phyloP scores from a whole-genome alignment of 352 stramenopile species.

The Phytophthora pini region DNA sequence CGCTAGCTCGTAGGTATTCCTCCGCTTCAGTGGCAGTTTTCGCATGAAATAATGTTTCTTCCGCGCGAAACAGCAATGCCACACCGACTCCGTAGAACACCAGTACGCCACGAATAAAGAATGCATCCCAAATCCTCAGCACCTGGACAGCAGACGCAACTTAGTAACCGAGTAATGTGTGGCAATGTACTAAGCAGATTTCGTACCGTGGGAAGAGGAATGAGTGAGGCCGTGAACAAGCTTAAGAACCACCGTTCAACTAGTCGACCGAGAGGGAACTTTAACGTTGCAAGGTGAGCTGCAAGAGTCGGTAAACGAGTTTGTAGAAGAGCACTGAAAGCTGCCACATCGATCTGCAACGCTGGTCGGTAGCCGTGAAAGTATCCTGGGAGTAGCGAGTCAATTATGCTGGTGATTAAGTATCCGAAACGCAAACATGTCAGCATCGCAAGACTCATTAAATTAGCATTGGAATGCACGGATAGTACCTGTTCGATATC shows the following conservation, averaged over 20 bases:
- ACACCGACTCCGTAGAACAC: conserved; percentile 78
- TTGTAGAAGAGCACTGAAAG: conserved; percentile 62
- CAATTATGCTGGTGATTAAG: conserved; percentile 53
- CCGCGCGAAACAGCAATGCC: conserved; percentile 67
- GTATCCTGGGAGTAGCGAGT: conserved; percentile 73
- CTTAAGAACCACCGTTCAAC: conserved; percentile 82
- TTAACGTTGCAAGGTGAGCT: conserved; percentile 56
- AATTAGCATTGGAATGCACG: not conserved
- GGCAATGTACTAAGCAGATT: not conserved
- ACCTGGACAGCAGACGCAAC: conserved; percentile 32
- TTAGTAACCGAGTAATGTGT: too few relatives aligned
- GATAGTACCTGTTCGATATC: conserved; percentile 76
- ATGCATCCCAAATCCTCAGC: conserved; percentile 81
- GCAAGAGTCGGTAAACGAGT: conserved; percentile 57
- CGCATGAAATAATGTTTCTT: conserved; percentile 72
- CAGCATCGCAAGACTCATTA: not conserved
- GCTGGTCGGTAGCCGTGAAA: conserved; percentile 80
- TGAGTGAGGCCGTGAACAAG: conserved; percentile 69
- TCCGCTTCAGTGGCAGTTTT: conserved; percentile 58
- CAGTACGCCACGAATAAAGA: conserved; percentile 75
- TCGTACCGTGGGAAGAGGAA: conserved; percentile 75
- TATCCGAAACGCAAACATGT: not conserved
- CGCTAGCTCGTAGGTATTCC: conserved; percentile 57
- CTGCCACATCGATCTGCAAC: conserved; percentile 71
- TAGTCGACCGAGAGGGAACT: conserved; percentile 60